Percentiles rank a stretch among this genome's conserved stretches.
Conservation (phyloP, 2,329 filamentous ascomycete genomes). For the Colletotrichum filicis region DNA sequence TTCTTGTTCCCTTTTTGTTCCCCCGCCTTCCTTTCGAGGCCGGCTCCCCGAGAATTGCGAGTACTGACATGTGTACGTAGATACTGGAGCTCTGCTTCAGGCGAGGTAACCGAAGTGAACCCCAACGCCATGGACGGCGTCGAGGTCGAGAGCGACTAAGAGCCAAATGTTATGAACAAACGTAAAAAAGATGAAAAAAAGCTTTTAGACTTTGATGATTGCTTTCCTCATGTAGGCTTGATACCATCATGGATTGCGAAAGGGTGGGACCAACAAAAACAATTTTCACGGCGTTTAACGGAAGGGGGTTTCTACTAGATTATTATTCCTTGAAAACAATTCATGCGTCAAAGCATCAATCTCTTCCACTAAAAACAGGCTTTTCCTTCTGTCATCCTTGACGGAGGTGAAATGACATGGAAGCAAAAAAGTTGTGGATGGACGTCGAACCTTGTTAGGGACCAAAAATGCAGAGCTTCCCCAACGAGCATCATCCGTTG, state of each 20-base stretch:
- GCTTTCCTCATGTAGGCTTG: conserved; percentile 35
- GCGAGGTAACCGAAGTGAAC: conserved; percentile 67
- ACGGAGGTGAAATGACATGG: too few relatives aligned
- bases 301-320: conserved; percentile 17
- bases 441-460: too few relatives aligned
- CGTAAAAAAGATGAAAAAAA: neutral
- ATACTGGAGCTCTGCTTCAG: conserved; percentile 71
- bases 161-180: neutral
- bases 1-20: neutral
- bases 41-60: neutral
- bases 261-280: conserved; percentile 30
- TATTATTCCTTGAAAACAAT: neutral
- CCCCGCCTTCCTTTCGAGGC: too few relatives aligned
- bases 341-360: conserved; percentile 23
- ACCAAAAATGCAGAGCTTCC: too few relatives aligned
- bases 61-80: conserved; percentile 43
- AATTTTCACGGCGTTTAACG: conserved; percentile 25
- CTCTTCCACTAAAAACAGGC: neutral
- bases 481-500: too few relatives aligned
- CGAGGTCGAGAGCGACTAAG: conserved; percentile 38
- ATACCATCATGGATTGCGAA: conserved; percentile 38
- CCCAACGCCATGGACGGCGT: conserved; percentile 51
- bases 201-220: conserved; percentile 35
- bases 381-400: neutral
- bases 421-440: too few relatives aligned